Evolutionary conservation across 371 early-diverging fungal species (phyloP), one percentile per base, ranked within the genome.

Genomic region (Sporodiniella umbellata): DNA sequence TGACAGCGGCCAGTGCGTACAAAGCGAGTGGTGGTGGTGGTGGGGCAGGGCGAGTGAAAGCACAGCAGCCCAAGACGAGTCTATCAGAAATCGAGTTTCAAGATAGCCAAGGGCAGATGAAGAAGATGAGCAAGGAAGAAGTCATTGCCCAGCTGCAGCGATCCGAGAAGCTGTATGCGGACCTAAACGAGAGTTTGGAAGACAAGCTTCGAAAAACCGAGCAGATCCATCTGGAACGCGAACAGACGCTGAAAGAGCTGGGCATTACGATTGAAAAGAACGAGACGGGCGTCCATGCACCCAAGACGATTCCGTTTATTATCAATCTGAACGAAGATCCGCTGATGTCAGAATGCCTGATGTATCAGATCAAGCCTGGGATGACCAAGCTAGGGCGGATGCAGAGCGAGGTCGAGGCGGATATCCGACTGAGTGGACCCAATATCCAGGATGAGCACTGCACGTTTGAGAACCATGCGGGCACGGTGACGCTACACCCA

Each of bases 301-400:
- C 95, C 2, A 87, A 89, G 46, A 82, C 83, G 31, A 80, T 86
- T 21, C 94, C 96, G 2, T 93, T 93, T 66, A 72, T 95, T 37
- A 86, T 94, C 47, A 95, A 94, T 53, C 70, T 93, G 43, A 92
- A 89, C 62, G 94, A 94, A 53, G 93, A 95, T 64, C 93, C 94
- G 14, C 80, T 89, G 39, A 87, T 92, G 89, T 87, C 89, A 8
- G 92, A 95, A 62, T 93, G 93, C 47, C 66, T 95, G 11, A 85
- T 95, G 37, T 93, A 93, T 63, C 87, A 88, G 48, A 74, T 95
- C 46, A 89, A 89, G 42, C 83, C 82, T 3, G 94, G 94, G 4
- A 61, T 63, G 7, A 92, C 92, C 0, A 62, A 68, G 0, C 89
- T 93, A 2, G 95, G 94, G 17, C 61, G 74, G 21, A 60, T 75